A percentile compares a stretch with the other conserved stretches of the same genome.
Conservation (phyloP, 2,329 filamentous ascomycete genomes). For the Neopestalotiopsis sp. region DNA sequence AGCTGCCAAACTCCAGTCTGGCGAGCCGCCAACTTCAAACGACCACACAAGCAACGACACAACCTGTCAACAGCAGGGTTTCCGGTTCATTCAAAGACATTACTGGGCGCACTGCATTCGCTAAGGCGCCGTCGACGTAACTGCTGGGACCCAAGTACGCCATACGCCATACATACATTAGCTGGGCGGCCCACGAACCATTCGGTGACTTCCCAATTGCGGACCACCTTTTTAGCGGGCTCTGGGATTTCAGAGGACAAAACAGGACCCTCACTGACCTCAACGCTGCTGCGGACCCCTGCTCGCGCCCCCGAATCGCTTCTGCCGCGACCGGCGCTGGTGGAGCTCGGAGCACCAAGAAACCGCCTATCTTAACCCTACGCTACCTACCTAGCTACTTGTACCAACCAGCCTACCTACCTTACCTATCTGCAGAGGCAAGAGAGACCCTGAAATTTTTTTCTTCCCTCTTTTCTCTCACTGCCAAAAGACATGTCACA, state of each 20-base stretch:
- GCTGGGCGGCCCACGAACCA: conserved; percentile 6
- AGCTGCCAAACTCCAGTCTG: not conserved
- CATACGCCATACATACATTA: not conserved
- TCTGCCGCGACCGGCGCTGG: conserved; percentile 15
- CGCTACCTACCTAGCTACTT: not conserved
- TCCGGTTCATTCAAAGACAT: not conserved
- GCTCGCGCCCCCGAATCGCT: not conserved
- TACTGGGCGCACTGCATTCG: conserved; percentile 1
- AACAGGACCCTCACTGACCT: conserved; percentile 14
- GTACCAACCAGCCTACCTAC: not conserved
- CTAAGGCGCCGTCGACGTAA: not conserved
- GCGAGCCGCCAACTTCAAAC: not conserved
- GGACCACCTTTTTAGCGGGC: not conserved
- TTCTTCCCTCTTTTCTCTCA: not conserved
- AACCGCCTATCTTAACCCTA: conserved; percentile 10
- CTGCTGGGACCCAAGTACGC: not conserved
- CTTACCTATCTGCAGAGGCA: not conserved
- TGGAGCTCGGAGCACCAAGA: conserved; percentile 11
- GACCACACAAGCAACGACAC: not conserved
- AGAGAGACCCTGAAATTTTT: conserved; percentile 3
- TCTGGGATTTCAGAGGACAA: not conserved
- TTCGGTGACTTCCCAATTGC: conserved; percentile 2
- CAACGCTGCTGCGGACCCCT: conserved; percentile 14
- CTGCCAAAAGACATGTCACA: conserved; percentile 9
- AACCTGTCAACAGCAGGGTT: not conserved